Evolutionary conservation across 208 protist species (phyloP), one percentile per base, ranked within the genome.

Genomic region (Herpetomonas muscarum): DNA sequence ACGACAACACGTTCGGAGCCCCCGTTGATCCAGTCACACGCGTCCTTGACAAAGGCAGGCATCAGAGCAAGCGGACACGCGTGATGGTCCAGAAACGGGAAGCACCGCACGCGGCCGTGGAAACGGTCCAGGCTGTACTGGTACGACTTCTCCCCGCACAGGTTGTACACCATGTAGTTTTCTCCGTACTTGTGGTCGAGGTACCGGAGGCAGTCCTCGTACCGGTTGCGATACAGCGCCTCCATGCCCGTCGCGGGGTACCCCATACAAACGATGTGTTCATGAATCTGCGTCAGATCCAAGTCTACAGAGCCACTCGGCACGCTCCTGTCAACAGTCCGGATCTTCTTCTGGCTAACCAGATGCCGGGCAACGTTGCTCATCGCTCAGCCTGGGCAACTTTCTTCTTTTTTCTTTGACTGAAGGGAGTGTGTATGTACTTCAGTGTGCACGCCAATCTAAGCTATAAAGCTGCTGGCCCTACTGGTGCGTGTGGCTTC

Each of bases 81-180:
- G 60, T 88, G 85, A 70, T 99, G 97, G 67, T 98, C 97, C 39
- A 90, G 83, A 60, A 99, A 98, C 1, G 96, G 90, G 75, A 87
- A 97, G 39, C 70, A 32, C 24, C 55, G 61, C 44, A 79, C 68
- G 10, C 67, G 85, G 53, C 67, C 79, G 58, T 77, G 70, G 55
- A 84, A 77, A 28, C 71, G 85, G 46, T 65, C 70, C n/a, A 36
- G 12, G 55, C 70, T 78, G 67, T 97, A 98, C 44, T 87, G 74
- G 39, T 93, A 78, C 13, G 61, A 49, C 10, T 53, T 64, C 71
- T 98, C 91, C 1, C 74, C 70, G 70, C 86, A 97, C 12, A 98
- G 70, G 61, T 98, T 98, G 67, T 97, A 97, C 19, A 98, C 86
- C 61, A 90, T 73, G 76, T 98, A 99, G 36, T 78, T 68, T 3